A percentile compares a stretch with the other conserved stretches of the same genome.
Evolutionary conservation across 1,284 basidiomycete genomes (phyloP).

Genomic region (Porogramme epimiltina): DNA sequence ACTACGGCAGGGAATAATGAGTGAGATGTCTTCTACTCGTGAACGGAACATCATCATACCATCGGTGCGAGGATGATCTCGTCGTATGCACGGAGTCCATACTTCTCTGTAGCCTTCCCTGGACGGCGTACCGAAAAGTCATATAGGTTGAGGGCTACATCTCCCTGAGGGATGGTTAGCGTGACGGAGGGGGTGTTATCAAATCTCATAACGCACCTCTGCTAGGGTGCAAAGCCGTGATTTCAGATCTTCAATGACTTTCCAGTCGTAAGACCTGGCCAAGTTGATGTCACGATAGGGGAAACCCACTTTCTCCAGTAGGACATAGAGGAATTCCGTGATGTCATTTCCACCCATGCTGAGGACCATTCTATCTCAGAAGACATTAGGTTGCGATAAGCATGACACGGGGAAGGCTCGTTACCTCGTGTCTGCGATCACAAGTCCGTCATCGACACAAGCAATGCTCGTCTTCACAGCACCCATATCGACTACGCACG

Average conservation of each 20-base stretch:
- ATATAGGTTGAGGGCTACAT: constrained; percentile 86
- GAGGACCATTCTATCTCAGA: constrained; percentile 67
- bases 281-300: constrained; percentile 88
- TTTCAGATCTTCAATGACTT: constrained; percentile 88
- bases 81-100: constrained; percentile 90
- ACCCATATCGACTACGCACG: constrained; percentile 96
- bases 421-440: constrained; percentile 87
- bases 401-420: not conserved
- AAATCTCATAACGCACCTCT: constrained; percentile 58
- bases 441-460: constrained; percentile 94
- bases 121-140: constrained; percentile 88
- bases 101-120: constrained; percentile 81
- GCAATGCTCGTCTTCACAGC: constrained; percentile 84
- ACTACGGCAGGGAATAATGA: constrained; percentile 44
- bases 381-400: not conserved
- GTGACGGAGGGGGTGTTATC: not conserved
- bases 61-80: constrained; percentile 95
- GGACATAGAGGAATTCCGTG: constrained; percentile 83
- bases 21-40: not conserved
- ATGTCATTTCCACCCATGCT: constrained; percentile 94
- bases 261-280: constrained; percentile 80
- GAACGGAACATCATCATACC: constrained; percentile 46
- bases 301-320: constrained; percentile 83
- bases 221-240: constrained; percentile 79
- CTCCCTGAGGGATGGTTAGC: constrained; percentile 49